These are phyloP conservation scores for Pseudocercospora cruenta DNA, from an alignment of 2,329 filamentous ascomycete genomes.

Conservation along the genomic window DNA sequence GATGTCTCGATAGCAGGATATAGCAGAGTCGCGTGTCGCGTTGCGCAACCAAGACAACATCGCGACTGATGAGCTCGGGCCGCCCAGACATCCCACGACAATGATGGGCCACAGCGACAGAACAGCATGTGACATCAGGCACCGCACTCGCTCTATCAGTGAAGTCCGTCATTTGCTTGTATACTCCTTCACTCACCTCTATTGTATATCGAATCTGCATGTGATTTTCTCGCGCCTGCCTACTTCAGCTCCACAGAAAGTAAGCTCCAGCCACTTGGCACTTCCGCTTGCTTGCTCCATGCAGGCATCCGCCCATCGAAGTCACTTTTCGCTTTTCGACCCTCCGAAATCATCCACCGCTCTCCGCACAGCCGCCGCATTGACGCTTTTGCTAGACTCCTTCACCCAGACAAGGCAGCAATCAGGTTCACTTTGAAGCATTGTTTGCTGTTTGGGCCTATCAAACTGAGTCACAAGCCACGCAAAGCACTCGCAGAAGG, in stretches of 20 bases:
- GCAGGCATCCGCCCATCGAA: neutral
- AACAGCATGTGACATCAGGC: neutral
- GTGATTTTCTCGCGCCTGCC: neutral
- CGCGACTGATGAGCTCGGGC: slow-evolving; percentile 4
- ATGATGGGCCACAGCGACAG: neutral
- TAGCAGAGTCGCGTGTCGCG: slow-evolving; percentile 1
- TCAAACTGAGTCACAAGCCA: neutral
- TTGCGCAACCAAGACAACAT: neutral
- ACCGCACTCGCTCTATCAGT: neutral
- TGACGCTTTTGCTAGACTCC: neutral
- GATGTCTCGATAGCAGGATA: neutral
- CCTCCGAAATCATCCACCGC: neutral
- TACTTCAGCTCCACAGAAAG: neutral
- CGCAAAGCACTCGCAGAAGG: neutral
- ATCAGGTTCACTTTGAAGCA: neutral
- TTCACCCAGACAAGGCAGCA: neutral
- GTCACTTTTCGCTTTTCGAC: neutral
- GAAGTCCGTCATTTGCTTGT: neutral
- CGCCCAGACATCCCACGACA: neutral
- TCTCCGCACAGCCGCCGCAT: neutral
- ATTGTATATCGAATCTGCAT: neutral
- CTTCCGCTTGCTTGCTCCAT: neutral
- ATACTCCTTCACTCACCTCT: neutral
- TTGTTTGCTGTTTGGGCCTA: neutral
- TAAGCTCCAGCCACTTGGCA: too few species aligned